phyloP scores from a whole-genome alignment of 2,329 filamentous ascomycete genomes.

The Colletotrichum filicis region DNA sequence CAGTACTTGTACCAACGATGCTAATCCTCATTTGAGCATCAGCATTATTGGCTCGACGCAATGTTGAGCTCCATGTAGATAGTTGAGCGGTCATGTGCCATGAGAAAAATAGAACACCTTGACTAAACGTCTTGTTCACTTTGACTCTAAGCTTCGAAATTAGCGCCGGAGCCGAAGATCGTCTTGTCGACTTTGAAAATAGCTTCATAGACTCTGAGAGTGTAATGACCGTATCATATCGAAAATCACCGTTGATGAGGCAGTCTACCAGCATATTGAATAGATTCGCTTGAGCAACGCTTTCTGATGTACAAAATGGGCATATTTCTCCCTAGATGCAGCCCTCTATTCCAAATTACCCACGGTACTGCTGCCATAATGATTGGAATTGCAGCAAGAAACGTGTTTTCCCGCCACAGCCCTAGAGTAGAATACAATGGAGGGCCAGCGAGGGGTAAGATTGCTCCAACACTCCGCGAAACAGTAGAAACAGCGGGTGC shows the following conservation, averaged over 20 bases:
- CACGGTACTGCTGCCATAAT: constrained; percentile 57
- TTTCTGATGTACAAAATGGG: not conserved
- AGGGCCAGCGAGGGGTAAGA: constrained; percentile 62
- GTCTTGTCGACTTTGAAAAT: not conserved
- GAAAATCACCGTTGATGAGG: not conserved
- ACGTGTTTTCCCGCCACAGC: constrained; percentile 63
- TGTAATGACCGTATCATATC: too few relatives aligned
- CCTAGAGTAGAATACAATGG: constrained; percentile 62
- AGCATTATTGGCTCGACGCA: not conserved
- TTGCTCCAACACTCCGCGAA: constrained; percentile 59
- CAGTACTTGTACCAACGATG: not conserved
- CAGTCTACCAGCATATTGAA: not conserved
- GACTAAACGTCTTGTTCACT: too few relatives aligned
- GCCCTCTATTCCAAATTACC: constrained; percentile 57
- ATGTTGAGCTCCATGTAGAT: not conserved
- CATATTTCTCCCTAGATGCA: constrained; percentile 37
- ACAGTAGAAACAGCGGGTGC: constrained; percentile 72
- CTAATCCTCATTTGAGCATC: not conserved
- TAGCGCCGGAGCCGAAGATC: too few relatives aligned
- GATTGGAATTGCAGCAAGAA: constrained; percentile 50
- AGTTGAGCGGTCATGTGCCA: not conserved
- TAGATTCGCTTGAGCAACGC: not conserved
- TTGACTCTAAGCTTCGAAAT: too few relatives aligned
- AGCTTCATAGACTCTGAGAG: too few relatives aligned
- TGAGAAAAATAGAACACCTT: too few relatives aligned